These are phyloP conservation scores for Pseudocercospora macadamiae DNA, from an alignment of 2,329 filamentous ascomycete genomes.

Conservation along the genomic window DNA sequence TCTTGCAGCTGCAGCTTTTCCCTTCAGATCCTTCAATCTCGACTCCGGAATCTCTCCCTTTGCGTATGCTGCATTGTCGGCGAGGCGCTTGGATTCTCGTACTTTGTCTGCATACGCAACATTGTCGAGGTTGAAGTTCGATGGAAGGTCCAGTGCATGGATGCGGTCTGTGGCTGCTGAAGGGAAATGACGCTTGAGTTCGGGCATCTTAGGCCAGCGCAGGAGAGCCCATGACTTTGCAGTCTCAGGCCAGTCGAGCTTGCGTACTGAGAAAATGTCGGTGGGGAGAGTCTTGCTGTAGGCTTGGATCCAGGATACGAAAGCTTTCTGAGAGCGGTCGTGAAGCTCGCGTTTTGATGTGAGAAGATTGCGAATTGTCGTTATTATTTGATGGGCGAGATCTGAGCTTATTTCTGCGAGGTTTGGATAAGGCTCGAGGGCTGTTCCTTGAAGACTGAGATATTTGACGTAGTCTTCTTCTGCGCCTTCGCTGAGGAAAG, in stretches of 20 bases:
- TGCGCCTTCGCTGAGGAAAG: slow-evolving; percentile 79
- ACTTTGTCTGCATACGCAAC: slow-evolving; percentile 50
- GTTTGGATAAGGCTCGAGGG: slow-evolving; percentile 35
- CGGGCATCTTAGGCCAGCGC: slow-evolving; percentile 90
- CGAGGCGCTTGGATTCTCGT: slow-evolving; percentile 47
- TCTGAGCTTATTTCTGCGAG: slow-evolving; percentile 55
- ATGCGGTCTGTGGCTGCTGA: slow-evolving; percentile 44
- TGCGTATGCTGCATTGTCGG: slow-evolving; percentile 36
- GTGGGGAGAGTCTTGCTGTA: slow-evolving; percentile 90
- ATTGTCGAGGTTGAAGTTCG: slow-evolving; percentile 40
- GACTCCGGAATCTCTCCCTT: slow-evolving; percentile 30
- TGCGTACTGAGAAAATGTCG: slow-evolving; percentile 82
- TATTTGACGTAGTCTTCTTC: slow-evolving; percentile 93
- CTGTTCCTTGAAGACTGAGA: slow-evolving; percentile 54
- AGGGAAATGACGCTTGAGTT: slow-evolving; percentile 56
- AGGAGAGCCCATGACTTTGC: slow-evolving; percentile 84
- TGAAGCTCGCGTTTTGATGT: slow-evolving; percentile 68
- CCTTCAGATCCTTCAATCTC: slow-evolving; percentile 33
- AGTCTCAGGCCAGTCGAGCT: slow-evolving; percentile 83
- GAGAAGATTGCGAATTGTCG: slow-evolving; percentile 64
- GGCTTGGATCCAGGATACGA: slow-evolving; percentile 89
- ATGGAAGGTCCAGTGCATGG: slow-evolving; percentile 42
- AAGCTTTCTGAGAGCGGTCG: slow-evolving; percentile 87
- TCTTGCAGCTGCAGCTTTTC: slow-evolving; percentile 32
- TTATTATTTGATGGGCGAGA: slow-evolving; percentile 61